These are phyloP conservation scores for Artomyces pyxidatus DNA, from an alignment of 768 basidiomycete species.

Conservation along the genomic window DNA sequence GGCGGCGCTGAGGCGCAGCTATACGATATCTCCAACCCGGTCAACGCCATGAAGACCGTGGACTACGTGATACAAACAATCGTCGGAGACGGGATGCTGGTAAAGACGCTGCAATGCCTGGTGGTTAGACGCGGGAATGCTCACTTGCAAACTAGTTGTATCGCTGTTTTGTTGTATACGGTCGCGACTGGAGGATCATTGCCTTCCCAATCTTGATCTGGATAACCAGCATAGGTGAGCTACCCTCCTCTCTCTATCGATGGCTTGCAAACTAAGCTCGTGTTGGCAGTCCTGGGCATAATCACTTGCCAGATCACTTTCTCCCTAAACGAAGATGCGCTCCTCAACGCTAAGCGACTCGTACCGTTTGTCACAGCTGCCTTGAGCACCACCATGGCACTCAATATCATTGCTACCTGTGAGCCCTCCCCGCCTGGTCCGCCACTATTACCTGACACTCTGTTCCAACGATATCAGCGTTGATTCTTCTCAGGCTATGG, in stretches of 20 bases:
- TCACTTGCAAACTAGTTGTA: conserved; percentile 6
- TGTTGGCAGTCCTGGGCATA: conserved; percentile 5
- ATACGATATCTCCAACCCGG: conserved; percentile 29
- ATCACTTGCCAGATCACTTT: conserved; percentile 11
- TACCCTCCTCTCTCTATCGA: conserved; percentile 2
- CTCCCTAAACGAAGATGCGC: background rate
- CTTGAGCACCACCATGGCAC: background rate
- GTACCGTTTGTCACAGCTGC: background rate
- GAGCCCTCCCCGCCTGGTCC: background rate
- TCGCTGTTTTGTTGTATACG: conserved; percentile 21
- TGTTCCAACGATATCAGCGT: background rate
- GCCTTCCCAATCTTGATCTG: conserved; percentile 16
- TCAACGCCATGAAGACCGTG: conserved; percentile 36
- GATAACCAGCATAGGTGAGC: conserved; percentile 13
- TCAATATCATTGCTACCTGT: conserved; percentile 2
- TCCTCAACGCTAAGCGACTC: background rate
- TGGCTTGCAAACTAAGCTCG: background rate
- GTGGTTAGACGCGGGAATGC: background rate
- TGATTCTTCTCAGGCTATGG: background rate
- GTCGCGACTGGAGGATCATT: conserved; percentile 15
- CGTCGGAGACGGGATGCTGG: conserved; percentile 36
- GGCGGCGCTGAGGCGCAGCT: conserved; percentile 27
- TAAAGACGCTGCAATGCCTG: conserved; percentile 9
- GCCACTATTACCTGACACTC: background rate
- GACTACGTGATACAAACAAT: conserved; percentile 35